These are phyloP conservation scores for Triticum dicoccoides DNA, from an alignment of 176 grass and related monocot genomes.

Conservation along the genomic window DNA sequence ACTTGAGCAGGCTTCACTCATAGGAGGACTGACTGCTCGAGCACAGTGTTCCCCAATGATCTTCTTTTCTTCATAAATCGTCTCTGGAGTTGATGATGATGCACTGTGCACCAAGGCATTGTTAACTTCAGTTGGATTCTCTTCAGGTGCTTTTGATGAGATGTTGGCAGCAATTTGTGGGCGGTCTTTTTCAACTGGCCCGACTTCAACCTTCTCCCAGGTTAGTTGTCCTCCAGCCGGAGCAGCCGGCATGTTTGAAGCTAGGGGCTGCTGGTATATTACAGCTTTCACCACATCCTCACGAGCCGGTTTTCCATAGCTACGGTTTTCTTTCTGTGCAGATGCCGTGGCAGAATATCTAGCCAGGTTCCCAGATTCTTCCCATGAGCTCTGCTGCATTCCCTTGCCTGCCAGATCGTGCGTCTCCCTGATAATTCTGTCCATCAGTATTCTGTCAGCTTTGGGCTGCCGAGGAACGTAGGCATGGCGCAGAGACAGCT, in stretches of 20 bases:
- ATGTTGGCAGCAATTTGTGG: neutral
- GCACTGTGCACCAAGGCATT: neutral
- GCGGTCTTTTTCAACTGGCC: neutral
- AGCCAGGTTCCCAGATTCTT: constrained; percentile 7
- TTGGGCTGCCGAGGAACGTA: constrained; percentile 9
- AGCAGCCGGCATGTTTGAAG: neutral
- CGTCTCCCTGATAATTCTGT: constrained; percentile 18
- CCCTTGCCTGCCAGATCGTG: neutral
- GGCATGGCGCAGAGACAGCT: neutral
- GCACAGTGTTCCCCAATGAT: constrained; percentile 28
- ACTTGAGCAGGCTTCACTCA: constrained; percentile 33
- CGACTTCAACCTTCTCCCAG: constrained; percentile 4
- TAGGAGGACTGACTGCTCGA: neutral
- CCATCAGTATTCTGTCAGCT: neutral
- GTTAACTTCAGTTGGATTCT: neutral
- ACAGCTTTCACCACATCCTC: constrained; percentile 4
- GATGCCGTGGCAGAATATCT: neutral
- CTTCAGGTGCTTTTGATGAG: constrained; percentile 10
- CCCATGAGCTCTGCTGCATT: neutral
- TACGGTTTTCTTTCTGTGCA: neutral
- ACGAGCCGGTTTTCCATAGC: constrained; percentile 7
- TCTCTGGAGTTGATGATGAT: constrained; percentile 9
- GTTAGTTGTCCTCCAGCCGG: neutral
- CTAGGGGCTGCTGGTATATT: neutral
- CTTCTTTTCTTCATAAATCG: constrained; percentile 23